These are phyloP conservation scores for Pleoardoris graminearum DNA, from an alignment of 2,329 filamentous ascomycete genomes.

Conservation along the genomic window DNA sequence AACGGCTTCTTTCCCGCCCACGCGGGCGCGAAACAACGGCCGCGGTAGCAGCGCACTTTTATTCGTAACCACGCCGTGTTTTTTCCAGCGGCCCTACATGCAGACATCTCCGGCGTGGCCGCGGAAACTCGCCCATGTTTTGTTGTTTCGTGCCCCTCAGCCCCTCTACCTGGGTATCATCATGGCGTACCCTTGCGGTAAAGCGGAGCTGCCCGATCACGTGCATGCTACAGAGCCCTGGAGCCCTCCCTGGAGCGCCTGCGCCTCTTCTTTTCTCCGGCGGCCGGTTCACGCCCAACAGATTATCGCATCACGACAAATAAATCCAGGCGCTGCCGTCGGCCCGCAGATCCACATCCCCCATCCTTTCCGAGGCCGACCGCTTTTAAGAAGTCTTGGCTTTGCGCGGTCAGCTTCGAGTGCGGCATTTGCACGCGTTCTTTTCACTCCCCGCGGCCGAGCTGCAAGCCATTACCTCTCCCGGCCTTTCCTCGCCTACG, in stretches of 20 bases:
- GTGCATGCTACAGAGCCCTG: slow-evolving; percentile 9
- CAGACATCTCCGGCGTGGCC: slow-evolving; percentile 7
- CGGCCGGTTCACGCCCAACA: slow-evolving; percentile 20
- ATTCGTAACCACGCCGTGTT: slow-evolving; percentile 12
- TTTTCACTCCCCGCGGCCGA: slow-evolving; percentile 15
- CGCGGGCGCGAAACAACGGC: slow-evolving; percentile 29
- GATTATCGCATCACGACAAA: slow-evolving; percentile 18
- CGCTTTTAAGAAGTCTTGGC: slow-evolving; percentile 4
- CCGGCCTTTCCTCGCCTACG: neutral
- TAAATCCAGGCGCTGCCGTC: slow-evolving; percentile 20
- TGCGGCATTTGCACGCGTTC: slow-evolving; percentile 19
- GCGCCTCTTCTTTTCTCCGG: slow-evolving; percentile 8
- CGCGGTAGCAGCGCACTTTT: slow-evolving; percentile 32
- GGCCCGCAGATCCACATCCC: slow-evolving; percentile 30
- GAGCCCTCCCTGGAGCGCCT: neutral
- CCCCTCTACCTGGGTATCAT: slow-evolving; percentile 6
- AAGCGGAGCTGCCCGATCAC: slow-evolving; percentile 14
- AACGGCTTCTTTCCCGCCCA: slow-evolving; percentile 25
- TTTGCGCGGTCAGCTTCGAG: slow-evolving; percentile 10
- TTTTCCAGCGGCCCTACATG: neutral
- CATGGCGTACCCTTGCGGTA: slow-evolving; percentile 4
- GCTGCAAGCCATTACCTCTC: neutral
- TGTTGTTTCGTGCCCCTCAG: slow-evolving; percentile 13
- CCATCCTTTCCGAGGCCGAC: slow-evolving; percentile 20
- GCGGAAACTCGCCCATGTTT: slow-evolving; percentile 3